Conservation (phyloP, 257 asterid genomes). For the Ilex aquifolium region DNA sequence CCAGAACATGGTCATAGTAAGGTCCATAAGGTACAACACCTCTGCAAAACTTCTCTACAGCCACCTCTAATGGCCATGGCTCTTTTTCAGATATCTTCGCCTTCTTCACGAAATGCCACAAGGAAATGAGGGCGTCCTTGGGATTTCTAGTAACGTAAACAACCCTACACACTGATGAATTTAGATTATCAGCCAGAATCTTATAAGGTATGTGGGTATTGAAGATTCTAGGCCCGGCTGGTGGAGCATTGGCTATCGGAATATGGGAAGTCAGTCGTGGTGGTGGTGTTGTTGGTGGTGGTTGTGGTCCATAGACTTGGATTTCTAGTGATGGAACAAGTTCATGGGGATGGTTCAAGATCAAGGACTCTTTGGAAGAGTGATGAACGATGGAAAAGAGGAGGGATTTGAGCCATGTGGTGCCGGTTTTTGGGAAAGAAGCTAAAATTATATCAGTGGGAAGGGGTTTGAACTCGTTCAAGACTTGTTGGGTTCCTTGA, state of each 20-base stretch:
- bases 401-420: conserved; percentile 20
- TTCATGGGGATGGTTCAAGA: conserved; percentile 6
- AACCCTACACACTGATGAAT: conserved; percentile 3
- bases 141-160: conserved; percentile 18
- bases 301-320: background rate
- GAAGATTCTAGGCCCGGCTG: conserved; percentile 5
- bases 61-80: conserved; percentile 11
- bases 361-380: background rate
- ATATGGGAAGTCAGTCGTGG: too few relatives aligned
- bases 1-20: conserved; percentile 15
- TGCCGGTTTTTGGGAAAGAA: conserved; percentile 18
- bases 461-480: conserved; percentile 14
- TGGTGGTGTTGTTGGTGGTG: background rate
- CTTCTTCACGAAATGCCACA: conserved; percentile 17
- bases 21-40: conserved; percentile 12
- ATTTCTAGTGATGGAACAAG: conserved; percentile 14
- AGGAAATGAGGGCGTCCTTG: conserved; percentile 9
- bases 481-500: conserved; percentile 14
- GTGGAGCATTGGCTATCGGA: background rate
- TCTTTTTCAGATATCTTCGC: conserved; percentile 4
- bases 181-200: background rate
- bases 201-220: conserved; percentile 8
- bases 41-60: conserved; percentile 9
- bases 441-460: too few relatives aligned
- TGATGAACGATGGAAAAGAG: conserved; percentile 7